Conservation (phyloP, 164 flowering plant genomes). For the Magnolia kwangsiensis region DNA sequence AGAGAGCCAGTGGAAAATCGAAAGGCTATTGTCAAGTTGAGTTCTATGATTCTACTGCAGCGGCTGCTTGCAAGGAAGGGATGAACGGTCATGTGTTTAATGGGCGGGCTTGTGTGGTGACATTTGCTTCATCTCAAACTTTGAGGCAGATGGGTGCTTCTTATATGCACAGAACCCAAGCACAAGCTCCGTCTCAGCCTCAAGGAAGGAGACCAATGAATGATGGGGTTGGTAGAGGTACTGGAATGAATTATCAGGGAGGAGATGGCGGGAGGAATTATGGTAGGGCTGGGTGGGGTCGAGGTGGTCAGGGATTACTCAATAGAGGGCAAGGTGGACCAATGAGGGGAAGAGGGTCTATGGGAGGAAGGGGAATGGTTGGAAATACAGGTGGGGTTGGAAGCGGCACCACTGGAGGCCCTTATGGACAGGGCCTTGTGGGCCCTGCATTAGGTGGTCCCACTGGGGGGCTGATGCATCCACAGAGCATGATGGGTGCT, state of each 20-base stretch:
- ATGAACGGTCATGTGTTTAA: conserved; percentile 63
- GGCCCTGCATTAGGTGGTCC: conserved; percentile 68
- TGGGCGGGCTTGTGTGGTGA: conserved; percentile 72
- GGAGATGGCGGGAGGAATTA: conserved; percentile 55
- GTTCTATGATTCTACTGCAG: conserved; percentile 53
- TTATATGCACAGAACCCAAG: conserved; percentile 43
- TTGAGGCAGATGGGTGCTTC: conserved; percentile 62
- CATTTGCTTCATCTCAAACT: conserved; percentile 66
- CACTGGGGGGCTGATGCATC: conserved; percentile 63
- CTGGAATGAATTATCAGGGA: conserved; percentile 40
- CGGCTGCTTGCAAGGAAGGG: conserved; percentile 65
- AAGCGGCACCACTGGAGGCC: conserved; percentile 36
- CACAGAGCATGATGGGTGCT: conserved; percentile 69
- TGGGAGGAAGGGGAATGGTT: conserved; percentile 45
- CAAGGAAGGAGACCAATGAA: conserved; percentile 52
- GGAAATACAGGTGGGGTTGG: conserved; percentile 39
- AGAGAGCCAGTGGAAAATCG: conserved; percentile 76
- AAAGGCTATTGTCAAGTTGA: conserved; percentile 83
- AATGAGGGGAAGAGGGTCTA: conserved; percentile 56
- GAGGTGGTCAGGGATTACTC: conserved; percentile 47
- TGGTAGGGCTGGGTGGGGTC: conserved; percentile 56
- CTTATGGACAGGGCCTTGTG: conserved; percentile 51
- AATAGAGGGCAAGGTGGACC: conserved; percentile 48
- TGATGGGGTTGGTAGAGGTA: conserved; percentile 54
- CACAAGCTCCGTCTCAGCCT: conserved; percentile 43